Evolutionary conservation across 139 green algal genomes (phyloP), one percentile per base, ranked within the genome.

Genomic region (Asterochloris erici): DNA sequence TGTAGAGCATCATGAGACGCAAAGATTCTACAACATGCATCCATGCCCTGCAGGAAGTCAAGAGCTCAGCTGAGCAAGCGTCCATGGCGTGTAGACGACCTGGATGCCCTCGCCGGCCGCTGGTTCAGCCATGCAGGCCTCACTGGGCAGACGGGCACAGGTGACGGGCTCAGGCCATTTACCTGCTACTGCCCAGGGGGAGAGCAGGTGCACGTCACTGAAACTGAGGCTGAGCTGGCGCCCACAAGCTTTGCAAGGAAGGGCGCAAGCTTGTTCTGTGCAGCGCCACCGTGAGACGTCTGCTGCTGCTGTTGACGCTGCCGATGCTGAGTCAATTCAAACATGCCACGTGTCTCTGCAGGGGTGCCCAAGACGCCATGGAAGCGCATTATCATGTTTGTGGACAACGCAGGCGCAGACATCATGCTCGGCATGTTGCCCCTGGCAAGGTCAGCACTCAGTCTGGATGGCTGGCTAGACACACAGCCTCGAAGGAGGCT

Each of bases 371-470:
- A 70, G 19, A 83, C 78, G 12, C 90, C 91, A 11, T 96, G 92
- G 80, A 84, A 88, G 21, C 88, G 94, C 15, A 94, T 95, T 27
- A 88, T 99, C 84, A 95, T 99, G 82, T 98, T 99, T 87, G 94
- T 97, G 19, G 97, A 99, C 90, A 99, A 99, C 87, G 89, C 87
- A 54, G 97, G 97, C 0, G 97, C 97, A 0, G 97, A 99, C 84
- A 85, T 97, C 0, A 94, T 99, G 75, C 90, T 99, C 47, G 97
- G 97, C 81, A 97, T 99, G 90, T 79, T 99, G 69, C 97, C 97
- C 6, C 90, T 99, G 63, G 94, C 94, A 13, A 85, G 97, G 0
- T 97, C 98, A 86, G 85, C 99, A 68, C 89, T 99, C 54, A 82
- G 89, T 54, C 71, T 90, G 74, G 96, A 96, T 14, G 92, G 38